A percentile compares a stretch with the other conserved stretches of the same genome.
Conservation (phyloP, 345 rosid species). For the Pelargonium nanum region DNA sequence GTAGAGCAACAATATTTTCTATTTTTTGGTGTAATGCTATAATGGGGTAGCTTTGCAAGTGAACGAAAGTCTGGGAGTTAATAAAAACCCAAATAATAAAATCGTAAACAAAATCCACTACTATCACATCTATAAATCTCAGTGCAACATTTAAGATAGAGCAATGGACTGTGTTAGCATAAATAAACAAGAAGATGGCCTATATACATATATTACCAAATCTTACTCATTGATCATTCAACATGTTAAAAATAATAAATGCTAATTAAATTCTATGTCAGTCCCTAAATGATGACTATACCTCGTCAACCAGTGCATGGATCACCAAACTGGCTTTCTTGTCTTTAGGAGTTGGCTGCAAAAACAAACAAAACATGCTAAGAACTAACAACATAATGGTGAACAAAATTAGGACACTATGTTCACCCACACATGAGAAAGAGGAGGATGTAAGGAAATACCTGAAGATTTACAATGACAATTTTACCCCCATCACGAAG, state of each 20-base stretch:
- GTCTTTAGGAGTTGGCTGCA: constrained; percentile 35
- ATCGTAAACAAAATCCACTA: background rate
- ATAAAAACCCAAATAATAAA: too few species aligned
- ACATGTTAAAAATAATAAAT: background rate
- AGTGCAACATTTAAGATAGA: background rate
- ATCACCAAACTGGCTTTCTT: constrained; percentile 31
- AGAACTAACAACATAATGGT: background rate
- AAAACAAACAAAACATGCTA: background rate
- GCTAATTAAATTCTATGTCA: background rate
- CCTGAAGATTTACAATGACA: constrained; percentile 33
- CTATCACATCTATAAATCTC: background rate
- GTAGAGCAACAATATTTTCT: background rate
- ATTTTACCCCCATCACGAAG: constrained; percentile 32
- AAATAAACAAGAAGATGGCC: background rate
- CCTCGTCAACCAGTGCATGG: constrained; percentile 29
- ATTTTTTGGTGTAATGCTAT: background rate
- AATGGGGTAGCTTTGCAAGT: background rate
- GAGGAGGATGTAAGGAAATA: constrained; percentile 1
- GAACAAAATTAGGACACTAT: background rate
- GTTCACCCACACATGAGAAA: background rate
- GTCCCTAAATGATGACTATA: constrained; percentile 1
- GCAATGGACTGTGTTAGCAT: background rate
- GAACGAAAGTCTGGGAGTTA: background rate
- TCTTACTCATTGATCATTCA: background rate
- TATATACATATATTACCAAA: background rate